Base-by-base conservation (phyloP, 805 yeast genomes). In the Brettanomyces anomalus region DNA sequence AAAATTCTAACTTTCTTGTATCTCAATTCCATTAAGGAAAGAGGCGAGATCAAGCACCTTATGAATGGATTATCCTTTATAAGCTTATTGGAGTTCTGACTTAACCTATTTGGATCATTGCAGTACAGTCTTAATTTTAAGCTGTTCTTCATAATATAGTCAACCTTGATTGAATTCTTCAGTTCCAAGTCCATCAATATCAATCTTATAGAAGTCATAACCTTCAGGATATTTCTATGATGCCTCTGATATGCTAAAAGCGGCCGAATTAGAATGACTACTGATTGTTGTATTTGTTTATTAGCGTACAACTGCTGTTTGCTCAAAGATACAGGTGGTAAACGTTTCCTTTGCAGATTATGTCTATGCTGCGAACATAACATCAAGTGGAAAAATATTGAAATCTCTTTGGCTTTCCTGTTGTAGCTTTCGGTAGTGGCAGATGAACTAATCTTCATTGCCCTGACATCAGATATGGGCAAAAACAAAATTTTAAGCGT, bases 401-500 rank as follows among this genome's bases (percentile, higher is more conserved):
- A 65, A 15, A 82, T 68, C 24, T 74, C 64, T 42, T 77, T 76
- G 4, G 89, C 86, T 42, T 67, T 45, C 8, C 43, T 61, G 20
- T 52, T 56, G 43, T 64, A 64, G 5, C 16, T n/a, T 13, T 26
- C 20, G 5, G n/a, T 31, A 14, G 17, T 17, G 6, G 14, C 18
- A 11, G 18, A 8, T 13, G 14, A 5, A n/a, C 15, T 6, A 15
- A 5, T n/a, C 10, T 17, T 15, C 18, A 6, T 13, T 11, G 14
- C 20, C 13, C 8, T 17, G 20, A 30, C 50, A 15, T 57, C 63
- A 16, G 61, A 67, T 6, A 14, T 17, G 5, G 30, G 16, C 13
- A 19, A 35, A 77, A 15, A 66, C 47, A 81, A 93, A 40, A 89
- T 71, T 56, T 85, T 95, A 32, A 89, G 65, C 32, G 75, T 65